Percentiles rank a stretch among this genome's conserved stretches.
These are phyloP conservation scores for Pythium coloratum DNA, from an alignment of 352 stramenopile genomes.

Conservation along the genomic window DNA sequence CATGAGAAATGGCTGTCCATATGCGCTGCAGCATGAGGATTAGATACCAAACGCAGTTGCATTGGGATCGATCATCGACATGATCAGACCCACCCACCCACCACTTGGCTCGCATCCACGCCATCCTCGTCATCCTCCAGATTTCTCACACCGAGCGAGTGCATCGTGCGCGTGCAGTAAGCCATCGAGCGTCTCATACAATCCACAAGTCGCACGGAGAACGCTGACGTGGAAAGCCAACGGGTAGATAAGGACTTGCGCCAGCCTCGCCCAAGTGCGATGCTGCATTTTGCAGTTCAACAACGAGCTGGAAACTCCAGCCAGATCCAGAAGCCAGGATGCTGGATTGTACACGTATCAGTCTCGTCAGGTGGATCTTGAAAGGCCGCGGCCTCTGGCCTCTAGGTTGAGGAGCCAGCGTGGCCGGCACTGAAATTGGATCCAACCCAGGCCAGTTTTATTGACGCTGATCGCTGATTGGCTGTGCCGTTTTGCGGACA, in stretches of 20 bases:
- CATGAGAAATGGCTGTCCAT: not conserved
- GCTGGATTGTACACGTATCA: not conserved
- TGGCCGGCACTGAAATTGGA: slow-evolving; percentile 13
- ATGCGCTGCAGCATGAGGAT: not conserved
- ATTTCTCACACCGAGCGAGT: not conserved
- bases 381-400: slow-evolving; percentile 17
- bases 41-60: not conserved
- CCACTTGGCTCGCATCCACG: not conserved
- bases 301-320: not conserved
- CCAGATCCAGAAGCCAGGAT: not conserved
- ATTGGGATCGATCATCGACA: not conserved
- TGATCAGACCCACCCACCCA: not conserved
- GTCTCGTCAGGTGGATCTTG: slow-evolving; percentile 27
- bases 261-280: not conserved
- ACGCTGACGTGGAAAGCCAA: not conserved
- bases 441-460: slow-evolving; percentile 19
- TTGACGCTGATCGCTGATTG: slow-evolving; percentile 15
- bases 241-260: not conserved
- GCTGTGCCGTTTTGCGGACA: slow-evolving; percentile 7
- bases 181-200: not conserved
- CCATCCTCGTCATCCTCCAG: not conserved
- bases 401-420: slow-evolving; percentile 13
- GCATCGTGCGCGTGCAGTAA: not conserved
- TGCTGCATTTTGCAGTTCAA: not conserved
- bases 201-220: not conserved